phyloP scores from a whole-genome alignment of 257 asterid genomes.

The Jacaranda mimosifolia region DNA sequence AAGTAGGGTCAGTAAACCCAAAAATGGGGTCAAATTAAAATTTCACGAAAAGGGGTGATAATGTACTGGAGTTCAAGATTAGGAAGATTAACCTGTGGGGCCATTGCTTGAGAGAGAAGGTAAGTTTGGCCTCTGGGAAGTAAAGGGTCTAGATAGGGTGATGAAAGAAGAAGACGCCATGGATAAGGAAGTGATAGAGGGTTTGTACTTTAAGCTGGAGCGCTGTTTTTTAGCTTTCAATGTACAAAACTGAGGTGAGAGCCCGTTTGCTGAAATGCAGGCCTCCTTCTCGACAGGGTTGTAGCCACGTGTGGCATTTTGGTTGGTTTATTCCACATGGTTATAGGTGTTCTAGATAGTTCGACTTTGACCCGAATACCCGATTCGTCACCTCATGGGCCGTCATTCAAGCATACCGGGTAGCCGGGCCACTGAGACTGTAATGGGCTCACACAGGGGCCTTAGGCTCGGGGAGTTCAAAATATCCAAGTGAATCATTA shows the following conservation, averaged over 20 bases:
- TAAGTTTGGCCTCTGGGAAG: constrained; percentile 42
- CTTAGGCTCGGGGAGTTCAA: too few species aligned
- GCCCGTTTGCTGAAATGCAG: background rate
- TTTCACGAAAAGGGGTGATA: constrained; percentile 13
- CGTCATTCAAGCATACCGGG: background rate
- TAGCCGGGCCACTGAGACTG: background rate
- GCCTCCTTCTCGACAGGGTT: background rate
- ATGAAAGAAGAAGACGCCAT: constrained; percentile 76
- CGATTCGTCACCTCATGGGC: background rate
- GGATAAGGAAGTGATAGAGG: constrained; percentile 56
- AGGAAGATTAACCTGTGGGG: constrained; percentile 43
- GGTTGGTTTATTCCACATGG: constrained; percentile 6
- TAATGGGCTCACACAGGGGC: background rate
- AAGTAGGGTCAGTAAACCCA: background rate
- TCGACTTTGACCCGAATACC: constrained; percentile 20
- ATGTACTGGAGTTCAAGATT: background rate
- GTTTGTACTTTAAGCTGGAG: constrained; percentile 18
- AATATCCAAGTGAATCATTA: too few species aligned
- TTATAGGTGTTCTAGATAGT: constrained; percentile 24
- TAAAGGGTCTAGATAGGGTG: constrained; percentile 56
- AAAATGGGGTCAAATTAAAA: constrained; percentile 3
- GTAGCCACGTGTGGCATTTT: constrained; percentile 18
- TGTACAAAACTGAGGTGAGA: background rate
- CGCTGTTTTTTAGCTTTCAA: background rate
- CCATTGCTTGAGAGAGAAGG: constrained; percentile 45